phyloP scores from a whole-genome alignment of 805 yeast species.

The Candida rishiriensis region DNA sequence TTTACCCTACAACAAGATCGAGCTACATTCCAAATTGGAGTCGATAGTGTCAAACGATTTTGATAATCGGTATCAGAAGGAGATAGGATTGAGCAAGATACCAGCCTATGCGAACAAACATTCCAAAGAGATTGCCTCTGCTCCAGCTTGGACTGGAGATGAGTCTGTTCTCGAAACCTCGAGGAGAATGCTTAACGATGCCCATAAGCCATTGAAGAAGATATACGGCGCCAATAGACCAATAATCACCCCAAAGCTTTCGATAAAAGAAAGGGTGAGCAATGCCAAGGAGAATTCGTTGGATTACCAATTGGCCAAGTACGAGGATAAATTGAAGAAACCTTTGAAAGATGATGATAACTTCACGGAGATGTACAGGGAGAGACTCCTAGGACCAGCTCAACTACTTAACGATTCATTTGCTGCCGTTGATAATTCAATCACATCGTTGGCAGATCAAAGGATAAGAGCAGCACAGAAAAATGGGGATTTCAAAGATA shows the following conservation, averaged over 20 bases:
- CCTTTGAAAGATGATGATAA: conserved; percentile 33
- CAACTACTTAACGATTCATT: conserved; percentile 41
- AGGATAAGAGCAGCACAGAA: conserved; percentile 69
- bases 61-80: conserved; percentile 35
- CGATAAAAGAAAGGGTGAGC: conserved; percentile 39
- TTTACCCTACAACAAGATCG: conserved; percentile 15
- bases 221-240: conserved; percentile 3
- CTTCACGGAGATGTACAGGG: conserved; percentile 59
- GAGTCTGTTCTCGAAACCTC: conserved; percentile 44
- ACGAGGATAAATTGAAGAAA: conserved; percentile 23
- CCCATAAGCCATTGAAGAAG: conserved; percentile 35
- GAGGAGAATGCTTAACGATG: conserved; percentile 53
- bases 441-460: conserved; percentile 68
- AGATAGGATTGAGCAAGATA: conserved; percentile 37
- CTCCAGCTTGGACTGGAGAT: conserved; percentile 57
- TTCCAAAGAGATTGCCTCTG: conserved; percentile 43
- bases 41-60: conserved; percentile 31
- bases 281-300: conserved; percentile 62
- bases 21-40: conserved; percentile 23
- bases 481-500: conserved; percentile 62
- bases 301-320: conserved; percentile 54
- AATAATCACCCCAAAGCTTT: conserved; percentile 13
- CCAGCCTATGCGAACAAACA: conserved; percentile 43
- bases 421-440: conserved; percentile 43
- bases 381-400: conserved; percentile 56